Evolutionary conservation across 148 eudicot genomes (phyloP).

Genomic region (Suaeda aralocaspica): DNA sequence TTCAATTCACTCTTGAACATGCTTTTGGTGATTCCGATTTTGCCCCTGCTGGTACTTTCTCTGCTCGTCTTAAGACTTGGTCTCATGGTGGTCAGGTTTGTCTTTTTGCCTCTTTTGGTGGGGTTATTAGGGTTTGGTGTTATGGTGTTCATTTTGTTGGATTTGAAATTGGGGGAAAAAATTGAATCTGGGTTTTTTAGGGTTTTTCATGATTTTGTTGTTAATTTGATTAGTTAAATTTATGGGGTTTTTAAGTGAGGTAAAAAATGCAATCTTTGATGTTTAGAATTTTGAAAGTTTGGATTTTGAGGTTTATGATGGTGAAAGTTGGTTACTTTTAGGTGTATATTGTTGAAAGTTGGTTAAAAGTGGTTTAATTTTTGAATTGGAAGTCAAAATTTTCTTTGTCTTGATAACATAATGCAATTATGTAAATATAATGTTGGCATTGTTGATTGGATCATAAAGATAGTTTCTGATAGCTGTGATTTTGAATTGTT

Average conservation of each 20-base stretch:
- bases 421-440: too few relatives aligned
- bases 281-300: background rate
- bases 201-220: background rate
- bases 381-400: too few relatives aligned
- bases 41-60: constrained; percentile 67
- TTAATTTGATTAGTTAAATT: background rate
- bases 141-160: background rate
- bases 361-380: too few relatives aligned
- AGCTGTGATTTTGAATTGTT: too few relatives aligned
- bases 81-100: constrained; percentile 83
- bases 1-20: constrained; percentile 74
- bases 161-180: background rate
- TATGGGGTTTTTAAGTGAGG: background rate
- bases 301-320: too few relatives aligned
- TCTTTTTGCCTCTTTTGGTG: too few relatives aligned
- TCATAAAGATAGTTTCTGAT: too few relatives aligned
- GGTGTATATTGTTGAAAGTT: too few relatives aligned
- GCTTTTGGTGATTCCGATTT: constrained; percentile 84
- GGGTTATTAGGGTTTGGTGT: background rate
- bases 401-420: too few relatives aligned
- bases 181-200: background rate
- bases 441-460: too few relatives aligned
- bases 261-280: background rate
- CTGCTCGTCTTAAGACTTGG: constrained; percentile 81
- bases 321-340: too few relatives aligned